A percentile compares a stretch with the other conserved stretches of the same genome.
Conservation (phyloP, 768 basidiomycete species). For the Termitomyces titanicus region DNA sequence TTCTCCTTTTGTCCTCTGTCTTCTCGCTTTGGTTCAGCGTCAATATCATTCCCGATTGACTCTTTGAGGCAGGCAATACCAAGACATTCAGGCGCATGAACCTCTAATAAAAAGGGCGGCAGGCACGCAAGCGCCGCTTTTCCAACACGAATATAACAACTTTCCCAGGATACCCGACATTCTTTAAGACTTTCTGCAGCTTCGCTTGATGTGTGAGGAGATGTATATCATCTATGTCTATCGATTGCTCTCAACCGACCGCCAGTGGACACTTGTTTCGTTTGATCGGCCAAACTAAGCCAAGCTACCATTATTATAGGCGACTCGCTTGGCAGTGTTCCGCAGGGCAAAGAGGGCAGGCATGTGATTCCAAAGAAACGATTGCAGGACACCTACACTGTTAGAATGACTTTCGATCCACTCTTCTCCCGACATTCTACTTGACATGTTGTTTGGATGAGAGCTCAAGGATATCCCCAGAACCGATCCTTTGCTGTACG, state of each 20-base stretch:
- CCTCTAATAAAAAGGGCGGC: background rate
- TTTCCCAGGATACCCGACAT: background rate
- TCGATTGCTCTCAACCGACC: too few species aligned
- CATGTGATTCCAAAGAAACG: background rate
- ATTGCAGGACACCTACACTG: background rate
- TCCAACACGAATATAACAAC: background rate
- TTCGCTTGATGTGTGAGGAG: too few species aligned
- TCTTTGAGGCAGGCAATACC: background rate
- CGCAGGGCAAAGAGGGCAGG: background rate
- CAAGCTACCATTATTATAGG: too few species aligned
- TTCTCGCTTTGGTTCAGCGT: background rate
- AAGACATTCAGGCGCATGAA: background rate
- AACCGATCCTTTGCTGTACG: background rate
- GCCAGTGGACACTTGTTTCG: too few species aligned
- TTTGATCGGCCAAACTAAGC: background rate
- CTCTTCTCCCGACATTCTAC: background rate
- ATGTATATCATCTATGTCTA: too few species aligned
- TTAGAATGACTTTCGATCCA: too few species aligned
- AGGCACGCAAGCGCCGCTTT: background rate
- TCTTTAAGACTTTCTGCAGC: background rate
- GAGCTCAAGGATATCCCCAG: background rate
- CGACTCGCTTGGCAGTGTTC: background rate
- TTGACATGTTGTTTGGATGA: background rate
- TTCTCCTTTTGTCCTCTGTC: background rate
- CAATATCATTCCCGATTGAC: background rate